phyloP scores from a whole-genome alignment of 257 asterid genomes.

The Galeopsis tetrahit region DNA sequence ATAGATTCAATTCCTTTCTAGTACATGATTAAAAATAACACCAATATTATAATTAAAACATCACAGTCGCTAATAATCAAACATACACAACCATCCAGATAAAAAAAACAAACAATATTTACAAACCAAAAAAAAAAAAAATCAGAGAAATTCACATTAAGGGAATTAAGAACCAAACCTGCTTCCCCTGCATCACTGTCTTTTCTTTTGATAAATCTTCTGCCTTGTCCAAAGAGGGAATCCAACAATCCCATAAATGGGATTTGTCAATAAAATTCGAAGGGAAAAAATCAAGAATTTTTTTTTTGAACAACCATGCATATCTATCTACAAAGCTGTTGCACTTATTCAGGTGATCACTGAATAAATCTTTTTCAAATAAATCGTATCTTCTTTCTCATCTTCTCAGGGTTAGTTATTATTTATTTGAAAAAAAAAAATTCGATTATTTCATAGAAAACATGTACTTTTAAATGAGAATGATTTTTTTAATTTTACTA shows the following conservation, averaged over 20 bases:
- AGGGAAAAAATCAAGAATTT: neutral
- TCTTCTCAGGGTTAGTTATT: neutral
- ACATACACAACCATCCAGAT: too few species aligned
- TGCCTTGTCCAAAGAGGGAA: conserved; percentile 51
- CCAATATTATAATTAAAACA: neutral
- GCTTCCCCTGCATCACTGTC: conserved; percentile 91
- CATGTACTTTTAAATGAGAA: conserved; percentile 5
- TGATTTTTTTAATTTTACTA: conserved; percentile 30
- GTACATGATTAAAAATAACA: neutral
- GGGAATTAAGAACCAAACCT: conserved; percentile 43
- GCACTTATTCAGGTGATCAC: neutral
- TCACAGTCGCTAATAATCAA: neutral
- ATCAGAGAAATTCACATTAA: neutral
- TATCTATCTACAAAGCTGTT: neutral
- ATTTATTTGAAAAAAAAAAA: neutral
- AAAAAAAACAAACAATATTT: conserved; percentile 5
- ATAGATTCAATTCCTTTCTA: neutral
- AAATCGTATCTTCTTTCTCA: neutral
- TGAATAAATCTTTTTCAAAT: neutral
- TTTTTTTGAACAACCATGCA: conserved; percentile 21
- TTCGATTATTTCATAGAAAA: conserved; percentile 35
- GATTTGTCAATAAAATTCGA: conserved; percentile 34
- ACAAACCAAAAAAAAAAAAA: neutral
- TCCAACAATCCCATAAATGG: conserved; percentile 63
- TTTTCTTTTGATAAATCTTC: conserved; percentile 74